A percentile compares a stretch with the other conserved stretches of the same genome.
These are phyloP conservation scores for Pyrenochaeta sp. DNA, from an alignment of 2,329 filamentous ascomycete species.

Conservation along the genomic window DNA sequence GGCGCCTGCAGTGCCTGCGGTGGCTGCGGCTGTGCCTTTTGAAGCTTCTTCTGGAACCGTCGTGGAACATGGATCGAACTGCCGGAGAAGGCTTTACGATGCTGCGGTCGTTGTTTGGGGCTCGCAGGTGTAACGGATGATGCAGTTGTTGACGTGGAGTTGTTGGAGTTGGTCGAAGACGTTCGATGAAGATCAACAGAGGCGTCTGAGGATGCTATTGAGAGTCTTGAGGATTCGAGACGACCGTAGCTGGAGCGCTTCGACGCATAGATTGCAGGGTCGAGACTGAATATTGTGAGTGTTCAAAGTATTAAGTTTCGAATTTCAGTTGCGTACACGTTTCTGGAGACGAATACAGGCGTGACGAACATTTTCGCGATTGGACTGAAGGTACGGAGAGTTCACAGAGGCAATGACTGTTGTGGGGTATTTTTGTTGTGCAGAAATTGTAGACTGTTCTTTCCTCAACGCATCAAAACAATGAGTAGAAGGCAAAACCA, in stretches of 20 bases:
- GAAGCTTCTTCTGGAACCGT: constrained; percentile 21
- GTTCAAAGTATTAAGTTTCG: not conserved
- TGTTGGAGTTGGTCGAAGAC: constrained; percentile 17
- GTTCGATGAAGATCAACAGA: constrained; percentile 18
- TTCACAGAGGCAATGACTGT: not conserved
- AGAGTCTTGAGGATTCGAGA: constrained; percentile 8
- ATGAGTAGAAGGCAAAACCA: constrained; percentile 4
- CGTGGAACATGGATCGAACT: constrained; percentile 12
- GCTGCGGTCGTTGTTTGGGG: constrained; percentile 10
- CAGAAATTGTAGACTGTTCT: not conserved
- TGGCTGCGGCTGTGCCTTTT: not conserved
- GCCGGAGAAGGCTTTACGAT: constrained; percentile 23
- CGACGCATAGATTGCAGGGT: constrained; percentile 12
- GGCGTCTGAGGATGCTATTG: constrained; percentile 18
- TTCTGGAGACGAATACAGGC: constrained; percentile 19
- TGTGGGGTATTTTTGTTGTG: not conserved
- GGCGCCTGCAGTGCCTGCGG: too few species aligned
- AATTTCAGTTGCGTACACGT: constrained; percentile 22
- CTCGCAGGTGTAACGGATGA: constrained; percentile 22
- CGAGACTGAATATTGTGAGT: constrained; percentile 23
- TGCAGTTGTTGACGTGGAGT: constrained; percentile 17
- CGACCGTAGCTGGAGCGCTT: constrained; percentile 10
- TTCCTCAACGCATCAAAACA: constrained; percentile 2
- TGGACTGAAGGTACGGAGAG: not conserved
- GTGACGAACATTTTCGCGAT: constrained; percentile 27